Evolutionary conservation across 345 rosid species (phyloP), one percentile per base, ranked within the genome.

Genomic region (Rhodamnia argentea): DNA sequence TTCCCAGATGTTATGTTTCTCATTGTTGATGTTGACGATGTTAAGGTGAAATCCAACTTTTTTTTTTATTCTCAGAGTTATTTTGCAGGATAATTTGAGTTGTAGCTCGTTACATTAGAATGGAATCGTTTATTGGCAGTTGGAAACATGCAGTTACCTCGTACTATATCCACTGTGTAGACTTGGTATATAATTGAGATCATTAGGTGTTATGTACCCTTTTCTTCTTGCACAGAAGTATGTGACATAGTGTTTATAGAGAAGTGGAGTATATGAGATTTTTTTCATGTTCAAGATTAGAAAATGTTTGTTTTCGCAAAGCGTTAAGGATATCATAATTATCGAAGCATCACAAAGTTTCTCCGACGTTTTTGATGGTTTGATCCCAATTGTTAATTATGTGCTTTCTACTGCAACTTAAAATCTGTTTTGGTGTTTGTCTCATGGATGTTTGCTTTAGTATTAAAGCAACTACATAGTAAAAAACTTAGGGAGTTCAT

Each of bases 11-110:
- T 83, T 88, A 90, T 94, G 76, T 97, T 97, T 89, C 95, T 97
- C 85, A 86, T 88, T 47, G 96, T 96, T 83, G 99, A 97, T 87
- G 99, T 97, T 37, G 99, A 97, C 89, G 98, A 94, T 76, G 96
- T 92, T 83, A 94, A 93, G 99, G 99, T 94, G 88, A 88, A 13
- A 40, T 13, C 3, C 3, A 0, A 54, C 55, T 18, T 62, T 26
- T 82, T 22, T 10, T 27, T 56, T 13, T 5, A 3, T 52, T 18
- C 78, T 70, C 2, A 11, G 78, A 37, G 26, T 32, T 37, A 70
- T 70, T 70, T 13, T 32, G 81, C 47, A 37, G 7, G 47, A 37
- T 47, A 11, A 70, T 42, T 37, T 37, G 26, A 70, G 81, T 70
- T 37, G 22, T 70, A 18, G 81, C 47, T 37, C 24, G 81, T 70